These are phyloP conservation scores for Ormosia semicastrata DNA, from an alignment of 306 rosid species.

Conservation along the genomic window DNA sequence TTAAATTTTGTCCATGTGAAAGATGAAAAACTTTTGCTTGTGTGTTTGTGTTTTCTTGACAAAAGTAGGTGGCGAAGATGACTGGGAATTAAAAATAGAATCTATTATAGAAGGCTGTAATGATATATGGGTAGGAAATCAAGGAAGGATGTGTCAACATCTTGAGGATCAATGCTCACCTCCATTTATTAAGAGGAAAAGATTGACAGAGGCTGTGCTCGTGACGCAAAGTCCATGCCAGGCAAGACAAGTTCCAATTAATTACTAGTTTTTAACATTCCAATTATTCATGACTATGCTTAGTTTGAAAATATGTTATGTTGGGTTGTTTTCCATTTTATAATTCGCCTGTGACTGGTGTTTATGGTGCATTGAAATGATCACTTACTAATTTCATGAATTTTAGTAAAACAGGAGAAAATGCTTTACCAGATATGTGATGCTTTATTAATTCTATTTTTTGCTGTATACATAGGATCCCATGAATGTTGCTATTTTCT, in stretches of 20 bases:
- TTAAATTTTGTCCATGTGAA: neutral
- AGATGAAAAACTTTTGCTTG: neutral
- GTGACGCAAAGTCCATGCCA: constrained; percentile 48
- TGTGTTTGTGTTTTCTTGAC: constrained; percentile 19
- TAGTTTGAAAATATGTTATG: neutral
- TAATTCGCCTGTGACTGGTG: neutral
- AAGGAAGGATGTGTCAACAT: constrained; percentile 31
- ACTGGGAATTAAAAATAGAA: constrained; percentile 49
- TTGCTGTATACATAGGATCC: neutral
- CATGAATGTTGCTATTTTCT: neutral
- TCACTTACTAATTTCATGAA: neutral
- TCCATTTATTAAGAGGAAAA: constrained; percentile 43
- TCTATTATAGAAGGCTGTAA: constrained; percentile 67
- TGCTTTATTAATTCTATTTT: neutral
- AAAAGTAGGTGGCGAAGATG: constrained; percentile 57
- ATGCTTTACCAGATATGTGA: neutral
- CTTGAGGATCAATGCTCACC: constrained; percentile 36
- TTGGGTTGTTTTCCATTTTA: neutral
- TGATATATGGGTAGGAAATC: constrained; percentile 39
- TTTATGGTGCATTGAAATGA: constrained; percentile 11
- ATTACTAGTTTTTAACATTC: neutral
- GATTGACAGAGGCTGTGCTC: constrained; percentile 63
- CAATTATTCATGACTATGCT: neutral
- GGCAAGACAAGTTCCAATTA: constrained; percentile 45
- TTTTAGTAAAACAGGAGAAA: neutral